Evolutionary conservation across 805 yeast species (phyloP).

Genomic region (Saccharomycopsis sp.): DNA sequence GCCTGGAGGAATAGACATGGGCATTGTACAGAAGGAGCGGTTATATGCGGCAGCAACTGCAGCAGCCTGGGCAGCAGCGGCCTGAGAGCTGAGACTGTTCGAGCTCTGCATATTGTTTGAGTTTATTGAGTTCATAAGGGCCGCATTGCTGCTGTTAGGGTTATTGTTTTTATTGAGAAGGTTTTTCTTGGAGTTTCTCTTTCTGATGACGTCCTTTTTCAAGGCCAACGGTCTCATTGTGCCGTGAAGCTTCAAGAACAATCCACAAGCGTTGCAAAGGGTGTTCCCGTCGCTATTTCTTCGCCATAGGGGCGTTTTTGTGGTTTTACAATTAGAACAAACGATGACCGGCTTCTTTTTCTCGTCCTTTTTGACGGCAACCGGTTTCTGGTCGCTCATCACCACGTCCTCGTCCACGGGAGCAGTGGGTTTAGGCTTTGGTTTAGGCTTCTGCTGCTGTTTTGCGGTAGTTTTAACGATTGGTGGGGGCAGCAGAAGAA

Average conservation of each 20-base stretch:
- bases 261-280: conserved; percentile 59
- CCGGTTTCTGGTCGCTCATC: neutral
- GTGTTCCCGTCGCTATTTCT: conserved; percentile 54
- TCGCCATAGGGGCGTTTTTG: conserved; percentile 58
- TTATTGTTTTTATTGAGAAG: conserved; percentile 4
- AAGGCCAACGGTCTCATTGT: conserved; percentile 53
- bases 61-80: neutral
- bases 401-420: too few species aligned
- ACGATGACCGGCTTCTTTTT: conserved; percentile 28
- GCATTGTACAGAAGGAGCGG: conserved; percentile 3
- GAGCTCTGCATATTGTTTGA: neutral
- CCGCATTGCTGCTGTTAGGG: neutral
- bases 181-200: conserved; percentile 40
- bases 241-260: conserved; percentile 54
- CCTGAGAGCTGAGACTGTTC: neutral
- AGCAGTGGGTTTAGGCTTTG: too few species aligned
- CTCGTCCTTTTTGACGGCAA: neutral
- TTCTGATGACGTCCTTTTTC: conserved; percentile 52
- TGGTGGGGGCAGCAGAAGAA: neutral
- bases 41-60: neutral
- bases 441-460: neutral
- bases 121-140: neutral
- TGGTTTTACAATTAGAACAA: conserved; percentile 53
- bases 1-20: conserved; percentile 3
- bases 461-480: neutral